These are phyloP conservation scores for Hypoxylon sp. DNA, from an alignment of 2,329 filamentous ascomycete genomes.

Conservation along the genomic window DNA sequence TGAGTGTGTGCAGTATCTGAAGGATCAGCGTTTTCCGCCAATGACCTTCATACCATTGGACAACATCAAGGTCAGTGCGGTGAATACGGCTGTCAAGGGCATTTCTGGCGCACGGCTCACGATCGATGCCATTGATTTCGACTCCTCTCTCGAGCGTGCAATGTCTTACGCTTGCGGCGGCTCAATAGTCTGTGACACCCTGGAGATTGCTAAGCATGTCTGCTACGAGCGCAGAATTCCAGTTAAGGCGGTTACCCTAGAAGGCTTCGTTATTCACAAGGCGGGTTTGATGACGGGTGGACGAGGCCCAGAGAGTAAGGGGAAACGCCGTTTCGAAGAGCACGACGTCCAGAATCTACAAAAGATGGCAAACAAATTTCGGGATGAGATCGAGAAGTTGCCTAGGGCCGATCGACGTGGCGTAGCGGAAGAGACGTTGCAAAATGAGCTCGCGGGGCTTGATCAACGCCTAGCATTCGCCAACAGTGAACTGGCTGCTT, in stretches of 20 bases:
- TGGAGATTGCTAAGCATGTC: constrained; percentile 88
- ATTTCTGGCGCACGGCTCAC: constrained; percentile 88
- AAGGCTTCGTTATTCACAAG: constrained; percentile 97
- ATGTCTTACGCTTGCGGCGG: constrained; percentile 96
- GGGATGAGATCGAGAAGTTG: constrained; percentile 82
- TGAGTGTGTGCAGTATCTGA: constrained; percentile 94
- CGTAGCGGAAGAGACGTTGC: constrained; percentile 83
- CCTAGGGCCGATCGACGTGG: constrained; percentile 83
- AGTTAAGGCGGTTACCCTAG: constrained; percentile 93
- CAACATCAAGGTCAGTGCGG: constrained; percentile 94
- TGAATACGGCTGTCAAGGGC: constrained; percentile 91
- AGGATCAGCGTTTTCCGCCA: constrained; percentile 87
- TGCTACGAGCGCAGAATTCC: constrained; percentile 88
- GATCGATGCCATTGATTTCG: constrained; percentile 96
- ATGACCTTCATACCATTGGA: constrained; percentile 97
- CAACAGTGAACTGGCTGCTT: constrained; percentile 81
- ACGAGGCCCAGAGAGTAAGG: constrained; percentile 81
- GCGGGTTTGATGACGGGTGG: constrained; percentile 97
- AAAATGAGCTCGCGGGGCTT: constrained; percentile 83
- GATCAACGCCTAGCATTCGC: constrained; percentile 81
- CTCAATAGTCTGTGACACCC: constrained; percentile 91
- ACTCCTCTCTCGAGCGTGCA: constrained; percentile 87
- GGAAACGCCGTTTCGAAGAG: constrained; percentile 88
- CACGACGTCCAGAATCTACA: constrained; percentile 89
- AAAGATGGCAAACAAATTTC: constrained; percentile 80